Evolutionary conservation across 2,329 filamentous ascomycete genomes (phyloP), one percentile per base, ranked within the genome.

Genomic region (Amauroascus niger): DNA sequence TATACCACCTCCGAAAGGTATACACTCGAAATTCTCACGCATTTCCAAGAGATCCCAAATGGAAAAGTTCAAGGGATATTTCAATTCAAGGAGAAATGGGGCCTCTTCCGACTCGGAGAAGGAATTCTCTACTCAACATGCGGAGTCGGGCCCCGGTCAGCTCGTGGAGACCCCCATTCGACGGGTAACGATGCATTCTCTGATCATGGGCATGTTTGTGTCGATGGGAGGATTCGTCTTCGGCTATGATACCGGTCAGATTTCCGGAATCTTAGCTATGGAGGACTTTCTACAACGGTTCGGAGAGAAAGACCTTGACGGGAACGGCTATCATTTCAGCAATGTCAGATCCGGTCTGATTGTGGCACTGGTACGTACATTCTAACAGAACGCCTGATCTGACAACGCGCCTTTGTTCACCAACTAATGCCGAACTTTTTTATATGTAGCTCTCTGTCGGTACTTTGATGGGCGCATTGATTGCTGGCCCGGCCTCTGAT

Each of bases 161-260:
- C 33, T 50, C 20, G 69, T 74, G 58, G 69, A 74, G 40, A 69
- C 69, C 45, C 71, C 72, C 13, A 66, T 74, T 57, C 65, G 67
- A 33, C 69, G 71, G 46, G 54, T 75, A 50, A 74, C 73, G 54
- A 67, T 67, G 63, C 67, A 69, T 5, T 70, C 71, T 0, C 66
- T 72, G 55, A 64, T 71, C 55, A 68, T 75, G 57, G 71, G 71
- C 47, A 48, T 74, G 37, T 64, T 74, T 53, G 72, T 73, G 40
- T 74, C 71, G 5, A 74, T 75, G 69, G 72, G 73, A 58, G 72
- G 73, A 57, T 71, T 75, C 60, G 69, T 74, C 54, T 74, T 74
- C 59, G 71, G 71, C 58, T 74, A 73, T 40, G 55, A 61, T 53
- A 55, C 60, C 65, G 69, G 70, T 60, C 70, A 74, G 63, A 71